Conservation (phyloP, 2,329 filamentous ascomycete genomes). For the Scleromitrula shiraiana region DNA sequence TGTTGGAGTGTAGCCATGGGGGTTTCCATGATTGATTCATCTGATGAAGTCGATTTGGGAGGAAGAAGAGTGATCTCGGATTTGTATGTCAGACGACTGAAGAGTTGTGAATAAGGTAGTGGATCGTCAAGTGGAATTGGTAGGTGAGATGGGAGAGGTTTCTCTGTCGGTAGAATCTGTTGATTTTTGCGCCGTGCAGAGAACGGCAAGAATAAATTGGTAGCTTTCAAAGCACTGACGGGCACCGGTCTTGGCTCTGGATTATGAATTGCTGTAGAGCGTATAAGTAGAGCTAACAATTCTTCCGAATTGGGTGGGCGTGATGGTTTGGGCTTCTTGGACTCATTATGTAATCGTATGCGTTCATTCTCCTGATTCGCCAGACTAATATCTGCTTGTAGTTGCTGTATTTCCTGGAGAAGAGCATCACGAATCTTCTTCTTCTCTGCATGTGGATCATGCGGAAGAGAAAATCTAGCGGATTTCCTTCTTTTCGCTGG, state of each 20-base stretch:
- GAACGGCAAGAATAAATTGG: slow-evolving; percentile 28
- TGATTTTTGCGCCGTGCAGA: slow-evolving; percentile 18
- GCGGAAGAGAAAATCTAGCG: slow-evolving; percentile 21
- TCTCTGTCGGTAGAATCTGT: slow-evolving; percentile 30
- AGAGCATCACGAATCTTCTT: slow-evolving; percentile 45
- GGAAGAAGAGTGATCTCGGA: slow-evolving; percentile 44
- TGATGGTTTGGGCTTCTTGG: slow-evolving; percentile 33
- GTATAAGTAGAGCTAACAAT: slow-evolving; percentile 21
- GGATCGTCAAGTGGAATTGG: slow-evolving; percentile 56
- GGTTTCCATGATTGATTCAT: slow-evolving; percentile 15
- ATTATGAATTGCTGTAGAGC: slow-evolving; percentile 18
- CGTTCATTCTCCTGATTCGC: slow-evolving; percentile 52
- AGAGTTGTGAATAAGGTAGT: slow-evolving; percentile 61
- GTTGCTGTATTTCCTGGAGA: slow-evolving; percentile 43
- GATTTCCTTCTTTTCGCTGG: slow-evolving; percentile 21
- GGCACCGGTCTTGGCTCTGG: slow-evolving; percentile 14
- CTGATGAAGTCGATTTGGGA: slow-evolving; percentile 11
- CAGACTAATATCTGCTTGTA: slow-evolving; percentile 51
- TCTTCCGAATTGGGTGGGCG: slow-evolving; percentile 34
- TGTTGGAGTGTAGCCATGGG: slow-evolving; percentile 38
- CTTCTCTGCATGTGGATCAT: slow-evolving; percentile 36
- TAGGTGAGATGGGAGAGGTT: slow-evolving; percentile 51
- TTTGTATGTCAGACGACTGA: slow-evolving; percentile 58
- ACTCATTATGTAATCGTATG: slow-evolving; percentile 36
- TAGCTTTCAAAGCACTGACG: slow-evolving; percentile 25